Base-by-base conservation (phyloP, 2,329 filamentous ascomycete species). In the Davidsoniella neocaledoniae region DNA sequence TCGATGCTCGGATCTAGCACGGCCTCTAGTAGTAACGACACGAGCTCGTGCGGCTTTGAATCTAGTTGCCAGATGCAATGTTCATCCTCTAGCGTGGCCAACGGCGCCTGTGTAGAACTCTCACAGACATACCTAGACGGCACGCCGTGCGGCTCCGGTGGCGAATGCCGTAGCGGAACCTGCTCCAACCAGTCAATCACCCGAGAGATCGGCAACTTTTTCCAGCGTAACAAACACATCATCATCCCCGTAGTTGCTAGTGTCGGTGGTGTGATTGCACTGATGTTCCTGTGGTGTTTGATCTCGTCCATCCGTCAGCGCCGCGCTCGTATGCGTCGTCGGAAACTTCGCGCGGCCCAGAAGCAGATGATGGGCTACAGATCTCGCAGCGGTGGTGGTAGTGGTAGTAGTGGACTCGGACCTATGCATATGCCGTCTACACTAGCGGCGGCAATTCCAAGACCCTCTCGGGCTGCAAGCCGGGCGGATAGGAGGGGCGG, bases 41-140 rank as follows among this genome's bases (percentile, higher is more conserved):
- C 86, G 2, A 79, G 77, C 58, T 81, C 88, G 8, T 98, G 91
- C 65, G 50, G 50, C 37, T 72, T 73, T 36, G 56, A 58, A 39
- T 56, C 53, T 36, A 80, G 78, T 46, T 98, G 91, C 65, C 71
- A 75, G 55, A 68, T 96, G 46, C 79, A 79, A 45, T 98, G 91
- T 63, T 72, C 74, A 2, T 82, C 81, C 21, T 78, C 85, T 4
- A 69, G 77, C 51, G 80, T 88, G 52, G 76, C 76, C 6, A 55
- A 68, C 5, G 74, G 76, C 52, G 70, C 73, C 6, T 94, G 86
- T 64, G 80, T 83, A 53, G 74, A 74, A 19, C 76, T 93, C 66
- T 81, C 85, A 61, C 87, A 95, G 62, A 91, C 93, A 65, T 96
- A 94, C 66, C 70, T 96, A 26, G 91, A 98, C 61, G 91, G 91